Evolutionary conservation across 169 alveolate genomes (phyloP), one percentile per base, ranked within the genome.

Genomic region (Cryptosporidium tyzzeri): DNA sequence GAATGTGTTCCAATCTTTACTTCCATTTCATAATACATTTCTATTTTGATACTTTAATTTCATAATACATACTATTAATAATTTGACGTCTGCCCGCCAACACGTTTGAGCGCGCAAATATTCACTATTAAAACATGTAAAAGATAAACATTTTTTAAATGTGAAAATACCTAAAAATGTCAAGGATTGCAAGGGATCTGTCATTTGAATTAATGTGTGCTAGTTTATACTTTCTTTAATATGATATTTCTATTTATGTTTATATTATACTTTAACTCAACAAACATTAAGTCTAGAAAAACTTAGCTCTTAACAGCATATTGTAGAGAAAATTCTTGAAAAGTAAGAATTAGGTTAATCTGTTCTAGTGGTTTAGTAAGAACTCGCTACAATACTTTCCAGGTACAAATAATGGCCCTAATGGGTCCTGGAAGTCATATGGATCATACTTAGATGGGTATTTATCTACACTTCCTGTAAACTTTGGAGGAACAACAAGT

Each of bases 351-450:
- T n/a, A n/a, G n/a, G 2, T 4, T 26, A 10, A 26, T 23, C 37
- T 55, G 29, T 44, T 44, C 68, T 55, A 73, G 50, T 73, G 86
- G 0, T 53, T 55, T 16, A 62, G 45, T 37, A 80, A 55, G 31
- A 80, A 80, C 4, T 80, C 89, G 21, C 75, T 62, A 58, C 89
- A 80, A 14, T 80, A 33, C 18, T 80, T 80, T 62, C 89, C 75
- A 29, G 89, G 89, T 31, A 65, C 68, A 80, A 80, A 80, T 10
- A 80, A 10, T 29, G 89, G 89, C 26, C 89, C 89, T 12, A 80
- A 48, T n/a, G 89, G 89, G 23, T 80, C 75, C 21, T 80, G 73
- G 50, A 59, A 80, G 31, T 80, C 75, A 14, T 80, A 80, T 18
- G 89, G 89, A 33, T 59, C 75, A 33, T 29, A 37, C 62, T 39